Conservation (phyloP, 2,329 filamentous ascomycete genomes). For the Colletotrichum theobromicola region DNA sequence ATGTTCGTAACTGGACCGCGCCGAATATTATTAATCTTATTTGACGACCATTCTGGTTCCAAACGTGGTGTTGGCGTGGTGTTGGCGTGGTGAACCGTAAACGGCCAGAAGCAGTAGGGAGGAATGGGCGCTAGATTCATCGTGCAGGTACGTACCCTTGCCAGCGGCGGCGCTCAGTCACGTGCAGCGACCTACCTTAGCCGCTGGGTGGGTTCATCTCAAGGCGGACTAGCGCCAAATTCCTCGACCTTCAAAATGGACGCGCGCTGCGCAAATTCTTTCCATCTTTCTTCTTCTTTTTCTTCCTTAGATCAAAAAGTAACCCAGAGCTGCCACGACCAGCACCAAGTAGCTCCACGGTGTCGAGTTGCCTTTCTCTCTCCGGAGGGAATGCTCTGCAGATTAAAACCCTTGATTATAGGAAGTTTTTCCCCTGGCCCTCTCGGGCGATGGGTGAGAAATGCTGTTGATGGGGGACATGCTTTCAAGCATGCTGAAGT, state of each 20-base stretch:
- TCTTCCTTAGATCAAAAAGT: slow-evolving; percentile 66
- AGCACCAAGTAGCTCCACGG: slow-evolving; percentile 61
- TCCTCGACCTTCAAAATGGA: background rate
- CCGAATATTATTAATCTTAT: background rate
- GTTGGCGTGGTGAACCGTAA: background rate
- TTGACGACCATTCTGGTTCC: background rate
- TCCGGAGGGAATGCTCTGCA: slow-evolving; percentile 58
- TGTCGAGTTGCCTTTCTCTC: slow-evolving; percentile 65
- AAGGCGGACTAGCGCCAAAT: slow-evolving; percentile 26
- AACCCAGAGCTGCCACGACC: slow-evolving; percentile 67
- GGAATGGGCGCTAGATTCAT: background rate
- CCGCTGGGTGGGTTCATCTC: background rate
- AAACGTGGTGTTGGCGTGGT: background rate
- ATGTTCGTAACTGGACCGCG: background rate
- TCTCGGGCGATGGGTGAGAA: slow-evolving; percentile 53
- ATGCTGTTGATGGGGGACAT: slow-evolving; percentile 69
- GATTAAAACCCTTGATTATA: slow-evolving; percentile 65
- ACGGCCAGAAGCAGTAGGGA: background rate
- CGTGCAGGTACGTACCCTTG: background rate
- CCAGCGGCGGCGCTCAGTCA: background rate
- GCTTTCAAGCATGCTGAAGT: slow-evolving; percentile 19
- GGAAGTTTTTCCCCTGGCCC: slow-evolving; percentile 62
- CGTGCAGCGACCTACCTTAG: background rate
- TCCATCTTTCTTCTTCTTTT: slow-evolving; percentile 44
- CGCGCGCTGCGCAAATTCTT: slow-evolving; percentile 30